Conservation (phyloP, 768 basidiomycete genomes). For the Trametes cinnabarina region DNA sequence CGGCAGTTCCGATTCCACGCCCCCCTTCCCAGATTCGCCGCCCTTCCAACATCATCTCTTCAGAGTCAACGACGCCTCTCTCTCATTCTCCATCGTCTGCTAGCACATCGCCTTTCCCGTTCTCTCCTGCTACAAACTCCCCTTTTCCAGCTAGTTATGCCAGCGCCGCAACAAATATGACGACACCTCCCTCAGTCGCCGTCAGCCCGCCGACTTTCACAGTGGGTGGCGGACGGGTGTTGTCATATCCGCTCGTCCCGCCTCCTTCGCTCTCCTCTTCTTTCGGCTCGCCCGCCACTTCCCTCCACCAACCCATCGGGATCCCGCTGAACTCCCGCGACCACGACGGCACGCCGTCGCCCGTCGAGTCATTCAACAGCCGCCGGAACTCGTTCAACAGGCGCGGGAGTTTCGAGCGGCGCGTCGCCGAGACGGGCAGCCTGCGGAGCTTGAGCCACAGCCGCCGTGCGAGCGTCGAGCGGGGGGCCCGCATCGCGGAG, state of each 20-base stretch:
- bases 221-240: slow-evolving; percentile 37
- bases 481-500: slow-evolving; percentile 68
- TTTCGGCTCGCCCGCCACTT: slow-evolving; percentile 44
- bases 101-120: slow-evolving; percentile 65
- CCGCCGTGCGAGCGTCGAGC: slow-evolving; percentile 58
- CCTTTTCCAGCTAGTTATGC: slow-evolving; percentile 54
- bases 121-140: slow-evolving; percentile 56
- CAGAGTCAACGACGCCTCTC: slow-evolving; percentile 57
- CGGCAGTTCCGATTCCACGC: slow-evolving; percentile 76
- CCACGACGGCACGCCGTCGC: slow-evolving; percentile 19
- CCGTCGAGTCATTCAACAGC: slow-evolving; percentile 19
- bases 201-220: slow-evolving; percentile 38
- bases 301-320: slow-evolving; percentile 6
- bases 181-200: slow-evolving; percentile 67
- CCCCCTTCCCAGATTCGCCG: slow-evolving; percentile 63
- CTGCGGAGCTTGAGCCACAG: slow-evolving; percentile 38
- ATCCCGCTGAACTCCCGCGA: slow-evolving; percentile 3
- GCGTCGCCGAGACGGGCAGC: slow-evolving; percentile 27
- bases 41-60: slow-evolving; percentile 41
- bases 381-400: slow-evolving; percentile 40
- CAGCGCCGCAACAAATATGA: slow-evolving; percentile 61
- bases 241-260: slow-evolving; percentile 81
- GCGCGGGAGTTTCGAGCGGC: slow-evolving; percentile 32
- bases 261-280: slow-evolving; percentile 50
- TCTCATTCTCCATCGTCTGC: slow-evolving; percentile 65